These are phyloP conservation scores for Gossypioides kirkii DNA, from an alignment of 345 rosid species.

Conservation along the genomic window DNA sequence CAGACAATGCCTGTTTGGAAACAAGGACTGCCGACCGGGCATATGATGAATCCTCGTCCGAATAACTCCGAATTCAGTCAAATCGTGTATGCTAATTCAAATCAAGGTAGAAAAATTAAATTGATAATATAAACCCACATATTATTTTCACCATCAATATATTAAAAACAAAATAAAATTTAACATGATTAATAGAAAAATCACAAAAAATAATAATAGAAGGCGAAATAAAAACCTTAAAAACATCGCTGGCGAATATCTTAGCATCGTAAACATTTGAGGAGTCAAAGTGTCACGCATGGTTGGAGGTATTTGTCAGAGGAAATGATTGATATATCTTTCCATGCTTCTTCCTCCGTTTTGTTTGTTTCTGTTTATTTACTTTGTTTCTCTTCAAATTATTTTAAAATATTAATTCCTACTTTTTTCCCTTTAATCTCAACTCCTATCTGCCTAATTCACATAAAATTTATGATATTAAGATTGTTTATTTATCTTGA, in stretches of 20 bases:
- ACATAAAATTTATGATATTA: neutral
- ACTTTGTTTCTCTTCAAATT: neutral
- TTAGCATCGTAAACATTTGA: neutral
- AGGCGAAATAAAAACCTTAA: neutral
- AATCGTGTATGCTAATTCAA: neutral
- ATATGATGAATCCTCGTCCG: slow-evolving; percentile 7
- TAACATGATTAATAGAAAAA: neutral
- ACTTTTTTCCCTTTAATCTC: too few species aligned
- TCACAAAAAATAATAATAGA: neutral
- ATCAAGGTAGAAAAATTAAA: slow-evolving; percentile 21
- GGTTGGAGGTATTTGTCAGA: slow-evolving; percentile 1
- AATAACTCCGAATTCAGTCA: neutral
- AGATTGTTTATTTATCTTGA: too few species aligned
- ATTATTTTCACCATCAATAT: neutral
- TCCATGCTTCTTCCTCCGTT: neutral
- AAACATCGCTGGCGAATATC: neutral
- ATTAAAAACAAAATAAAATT: neutral
- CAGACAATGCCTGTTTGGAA: slow-evolving; percentile 5
- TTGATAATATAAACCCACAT: neutral
- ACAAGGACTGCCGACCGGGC: neutral
- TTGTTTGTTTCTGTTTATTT: too few species aligned
- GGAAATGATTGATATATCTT: neutral
- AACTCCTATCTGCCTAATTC: neutral
- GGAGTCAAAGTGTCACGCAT: neutral
- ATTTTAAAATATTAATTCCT: neutral